These are phyloP conservation scores for Populus ilicifolia DNA, from an alignment of 345 rosid species.

Conservation along the genomic window DNA sequence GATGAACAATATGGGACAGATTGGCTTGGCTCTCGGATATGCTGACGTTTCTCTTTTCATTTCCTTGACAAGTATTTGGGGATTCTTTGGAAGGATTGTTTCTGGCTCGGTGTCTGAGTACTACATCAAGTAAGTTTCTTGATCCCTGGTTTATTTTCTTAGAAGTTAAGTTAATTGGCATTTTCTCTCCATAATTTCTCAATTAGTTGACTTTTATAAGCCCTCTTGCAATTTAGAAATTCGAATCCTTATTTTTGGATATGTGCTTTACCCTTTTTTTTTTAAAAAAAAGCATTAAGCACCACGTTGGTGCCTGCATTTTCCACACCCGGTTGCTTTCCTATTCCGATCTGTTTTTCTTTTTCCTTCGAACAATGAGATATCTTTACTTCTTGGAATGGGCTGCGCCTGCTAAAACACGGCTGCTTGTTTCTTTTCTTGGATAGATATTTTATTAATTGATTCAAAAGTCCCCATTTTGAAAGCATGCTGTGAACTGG, in stretches of 20 bases:
- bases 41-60: slow-evolving; percentile 78
- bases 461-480: not conserved
- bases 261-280: not conserved
- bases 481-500: not conserved
- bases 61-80: slow-evolving; percentile 83
- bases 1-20: slow-evolving; percentile 92
- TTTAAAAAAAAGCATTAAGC: not conserved
- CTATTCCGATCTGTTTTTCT: not conserved
- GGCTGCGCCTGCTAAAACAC: too few relatives aligned
- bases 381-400: not conserved
- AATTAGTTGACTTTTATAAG: not conserved
- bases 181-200: not conserved
- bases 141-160: not conserved
- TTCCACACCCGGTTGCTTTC: not conserved
- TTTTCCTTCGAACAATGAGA: not conserved
- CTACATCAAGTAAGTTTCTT: slow-evolving; percentile 36
- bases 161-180: not conserved
- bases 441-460: not conserved
- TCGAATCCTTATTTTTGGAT: not conserved
- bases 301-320: not conserved
- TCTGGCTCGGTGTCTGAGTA: slow-evolving; percentile 83
- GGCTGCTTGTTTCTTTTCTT: not conserved
- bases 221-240: not conserved
- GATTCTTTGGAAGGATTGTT: slow-evolving; percentile 80
- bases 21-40: slow-evolving; percentile 85